Base-by-base conservation (phyloP, 202 grass and related monocot genomes). In the Musa balbisiana region DNA sequence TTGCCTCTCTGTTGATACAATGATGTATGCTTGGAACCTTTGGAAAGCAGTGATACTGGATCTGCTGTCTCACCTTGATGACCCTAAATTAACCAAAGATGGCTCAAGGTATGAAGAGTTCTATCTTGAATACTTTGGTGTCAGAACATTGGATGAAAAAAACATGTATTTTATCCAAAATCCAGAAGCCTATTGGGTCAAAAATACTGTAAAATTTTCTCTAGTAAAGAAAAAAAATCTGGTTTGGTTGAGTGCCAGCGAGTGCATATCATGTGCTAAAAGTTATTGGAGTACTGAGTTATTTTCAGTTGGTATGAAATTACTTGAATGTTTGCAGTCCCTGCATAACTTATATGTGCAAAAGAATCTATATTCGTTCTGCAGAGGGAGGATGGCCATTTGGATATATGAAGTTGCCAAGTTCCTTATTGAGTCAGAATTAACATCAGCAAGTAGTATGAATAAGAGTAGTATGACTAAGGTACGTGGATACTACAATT, bases 61-160 rank as follows among this genome's bases (percentile, higher is more conserved):
- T 71, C 21, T 90, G 50, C 69, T 87, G 52, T 55, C 59, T 25
- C 59, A 82, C 60, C 68, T 93, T 78, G 3, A 27, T 24, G 71
- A 75, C 10, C 43, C 52, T 22, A 43, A 82, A 55, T 53, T 79
- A 21, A 69, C 43, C 55, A 83, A 78, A 64, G 52, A 22, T 11
- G 72, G 58, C 69, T 33, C 62, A 60, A 67, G 69, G 10, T 87
- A 26, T 54, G 23, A 92, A 62, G 87, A 90, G 74, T 63, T 96
- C n/a, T 92, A 82, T 67, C 23, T 54, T 24, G 85, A 87, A 56
- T 92, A 90, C 62, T 89, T 96, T 67, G 87, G 89, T 20, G 64
- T 90, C 59, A 90, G 82, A 74, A 87, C 82, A 82, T 71, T 80
- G 49, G 75, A 63, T 43, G 72, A 75, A 2, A 10, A 53, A 16